Evolutionary conservation across 139 green algal genomes (phyloP).

Genomic region (Chlamydomonas asymmetrica): DNA sequence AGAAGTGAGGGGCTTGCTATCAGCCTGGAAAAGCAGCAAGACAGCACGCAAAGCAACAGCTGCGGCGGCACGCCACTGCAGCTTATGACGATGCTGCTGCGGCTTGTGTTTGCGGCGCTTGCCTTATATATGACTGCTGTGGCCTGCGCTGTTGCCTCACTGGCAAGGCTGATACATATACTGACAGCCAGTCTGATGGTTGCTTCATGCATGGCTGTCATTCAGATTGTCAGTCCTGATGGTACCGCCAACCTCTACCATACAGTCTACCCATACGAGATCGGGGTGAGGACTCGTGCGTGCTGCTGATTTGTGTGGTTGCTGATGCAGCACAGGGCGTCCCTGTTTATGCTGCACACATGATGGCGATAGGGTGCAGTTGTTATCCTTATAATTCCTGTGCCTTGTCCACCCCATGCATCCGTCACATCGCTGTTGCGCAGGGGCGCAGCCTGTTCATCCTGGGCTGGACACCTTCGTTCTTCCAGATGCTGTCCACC

Average conservation of each 20-base stretch:
- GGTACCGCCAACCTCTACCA: not conserved
- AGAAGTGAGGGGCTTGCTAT: too few species aligned
- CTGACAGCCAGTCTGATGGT: too few species aligned
- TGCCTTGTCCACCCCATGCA: not conserved
- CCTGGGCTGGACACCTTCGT: not conserved
- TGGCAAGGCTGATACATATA: too few species aligned
- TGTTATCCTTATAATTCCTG: not conserved
- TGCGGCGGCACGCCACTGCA: too few species aligned
- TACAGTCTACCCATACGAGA: not conserved
- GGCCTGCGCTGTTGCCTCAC: too few species aligned
- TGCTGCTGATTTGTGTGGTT: not conserved
- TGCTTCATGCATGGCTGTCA: too few species aligned
- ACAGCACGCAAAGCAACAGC: too few species aligned
- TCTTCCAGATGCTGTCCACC: not conserved
- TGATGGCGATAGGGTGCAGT: not conserved
- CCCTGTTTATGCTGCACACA: not conserved
- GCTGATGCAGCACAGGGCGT: not conserved
- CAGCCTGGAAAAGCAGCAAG: too few species aligned
- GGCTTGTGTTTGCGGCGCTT: too few species aligned
- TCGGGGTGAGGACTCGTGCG: not conserved
- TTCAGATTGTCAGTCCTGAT: not conserved
- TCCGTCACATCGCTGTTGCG: not conserved
- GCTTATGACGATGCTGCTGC: too few species aligned
- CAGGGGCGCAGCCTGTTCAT: slow-evolving; percentile 2
- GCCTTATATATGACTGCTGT: too few species aligned